A percentile compares a stretch with the other conserved stretches of the same genome.
Conservation (phyloP, 2,329 filamentous ascomycete species). For the Alternaria sp. region DNA sequence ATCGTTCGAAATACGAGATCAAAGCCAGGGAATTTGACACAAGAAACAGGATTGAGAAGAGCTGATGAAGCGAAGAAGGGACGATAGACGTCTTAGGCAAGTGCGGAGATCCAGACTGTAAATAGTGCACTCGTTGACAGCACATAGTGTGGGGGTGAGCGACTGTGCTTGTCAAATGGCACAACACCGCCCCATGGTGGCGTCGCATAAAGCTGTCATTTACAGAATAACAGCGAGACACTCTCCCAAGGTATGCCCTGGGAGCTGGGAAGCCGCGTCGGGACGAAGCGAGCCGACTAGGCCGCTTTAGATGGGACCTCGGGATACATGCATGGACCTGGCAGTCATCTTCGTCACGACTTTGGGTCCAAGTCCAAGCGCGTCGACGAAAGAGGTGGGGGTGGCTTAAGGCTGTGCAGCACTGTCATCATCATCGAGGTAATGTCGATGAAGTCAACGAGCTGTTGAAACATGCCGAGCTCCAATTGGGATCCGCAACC, state of each 20-base stretch:
- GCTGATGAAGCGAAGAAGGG: background rate
- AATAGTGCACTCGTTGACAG: background rate
- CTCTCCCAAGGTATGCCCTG: background rate
- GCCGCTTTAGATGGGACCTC: background rate
- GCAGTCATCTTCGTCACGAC: constrained; percentile 13
- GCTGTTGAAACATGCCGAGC: background rate
- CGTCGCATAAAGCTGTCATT: constrained; percentile 1
- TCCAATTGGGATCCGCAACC: background rate
- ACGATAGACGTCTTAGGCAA: background rate
- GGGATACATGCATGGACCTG: background rate
- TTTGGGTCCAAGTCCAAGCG: background rate
- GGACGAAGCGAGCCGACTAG: constrained; percentile 14
- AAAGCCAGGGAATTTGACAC: background rate
- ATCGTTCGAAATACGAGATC: background rate
- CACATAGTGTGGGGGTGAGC: background rate
- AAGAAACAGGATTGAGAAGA: background rate
- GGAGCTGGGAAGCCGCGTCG: background rate
- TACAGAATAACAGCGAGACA: background rate
- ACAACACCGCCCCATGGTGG: background rate
- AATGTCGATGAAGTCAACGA: background rate
- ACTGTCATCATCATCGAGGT: background rate
- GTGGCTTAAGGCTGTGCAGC: background rate
- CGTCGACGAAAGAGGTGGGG: background rate
- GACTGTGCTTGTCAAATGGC: background rate
- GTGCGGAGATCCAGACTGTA: background rate